phyloP scores from a whole-genome alignment of 2,329 filamentous ascomycete genomes.

The Ophiostoma sp. region DNA sequence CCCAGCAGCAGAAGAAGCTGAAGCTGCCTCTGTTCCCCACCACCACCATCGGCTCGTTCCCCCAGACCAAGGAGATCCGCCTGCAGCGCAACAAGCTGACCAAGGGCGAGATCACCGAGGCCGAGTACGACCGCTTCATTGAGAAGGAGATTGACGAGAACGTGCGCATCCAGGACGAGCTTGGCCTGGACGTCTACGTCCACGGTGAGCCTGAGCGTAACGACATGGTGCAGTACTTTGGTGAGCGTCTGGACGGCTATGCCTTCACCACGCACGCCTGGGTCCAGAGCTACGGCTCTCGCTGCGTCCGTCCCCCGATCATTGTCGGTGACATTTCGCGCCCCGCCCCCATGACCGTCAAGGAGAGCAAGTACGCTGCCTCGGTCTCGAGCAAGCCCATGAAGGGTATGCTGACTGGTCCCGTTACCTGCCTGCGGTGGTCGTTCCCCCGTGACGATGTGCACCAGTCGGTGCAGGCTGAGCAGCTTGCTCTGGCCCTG shows the following conservation, averaged over 20 bases:
- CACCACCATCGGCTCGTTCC: conserved; percentile 98
- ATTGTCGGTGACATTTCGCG: conserved; percentile 98
- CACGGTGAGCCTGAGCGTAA: conserved; percentile 99
- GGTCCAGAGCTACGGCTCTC: conserved; percentile 96
- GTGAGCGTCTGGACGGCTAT: conserved; percentile 93
- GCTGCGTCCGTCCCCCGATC: conserved; percentile 96
- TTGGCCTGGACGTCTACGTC: conserved; percentile 92
- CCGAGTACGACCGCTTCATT: conserved; percentile 97
- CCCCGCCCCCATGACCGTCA: conserved; percentile 96
- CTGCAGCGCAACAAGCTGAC: conserved; percentile 95
- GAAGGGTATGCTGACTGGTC: conserved; percentile 99
- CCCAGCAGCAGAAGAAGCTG: conserved; percentile 84
- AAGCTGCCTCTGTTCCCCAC: conserved; percentile 96
- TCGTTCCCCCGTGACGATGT: conserved; percentile 99
- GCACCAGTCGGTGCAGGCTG: conserved; percentile 97
- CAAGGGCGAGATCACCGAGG: conserved; percentile 90
- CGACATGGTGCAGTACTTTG: conserved; percentile 99
- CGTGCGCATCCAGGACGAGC: conserved; percentile 96
- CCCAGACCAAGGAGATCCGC: conserved; percentile 98
- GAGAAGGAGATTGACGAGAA: conserved; percentile 96
- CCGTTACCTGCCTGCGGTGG: conserved; percentile 98
- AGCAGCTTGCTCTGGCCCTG: conserved; percentile 96
- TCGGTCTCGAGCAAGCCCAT: conserved; percentile 97
- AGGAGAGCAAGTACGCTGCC: conserved; percentile 99
- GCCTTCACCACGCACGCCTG: conserved; percentile 98